A percentile compares a stretch with the other conserved stretches of the same genome.
These are phyloP conservation scores for Pichia norvegensis DNA, from an alignment of 1,139 yeast genomes.

Conservation along the genomic window DNA sequence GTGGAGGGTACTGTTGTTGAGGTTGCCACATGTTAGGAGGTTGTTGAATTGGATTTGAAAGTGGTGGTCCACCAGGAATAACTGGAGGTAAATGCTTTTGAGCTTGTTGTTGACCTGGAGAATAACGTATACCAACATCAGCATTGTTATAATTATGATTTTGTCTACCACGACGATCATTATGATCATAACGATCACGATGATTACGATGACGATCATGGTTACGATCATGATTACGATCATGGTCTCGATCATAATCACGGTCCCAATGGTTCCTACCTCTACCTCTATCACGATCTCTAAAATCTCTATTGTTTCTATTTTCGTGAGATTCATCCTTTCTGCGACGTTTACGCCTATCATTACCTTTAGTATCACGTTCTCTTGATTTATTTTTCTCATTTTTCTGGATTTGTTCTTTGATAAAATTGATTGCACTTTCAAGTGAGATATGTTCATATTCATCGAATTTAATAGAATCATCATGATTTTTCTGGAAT, in stretches of 20 bases:
- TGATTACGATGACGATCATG: neutral
- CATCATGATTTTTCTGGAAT: slow-evolving; percentile 59
- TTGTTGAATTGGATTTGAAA: neutral
- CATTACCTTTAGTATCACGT: slow-evolving; percentile 16
- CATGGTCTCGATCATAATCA: slow-evolving; percentile 10
- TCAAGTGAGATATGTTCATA: slow-evolving; percentile 60
- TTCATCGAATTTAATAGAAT: slow-evolving; percentile 67
- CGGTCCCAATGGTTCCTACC: slow-evolving; percentile 2
- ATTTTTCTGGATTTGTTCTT: slow-evolving; percentile 3
- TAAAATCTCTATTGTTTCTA: neutral
- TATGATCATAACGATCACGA: neutral
- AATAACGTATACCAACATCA: slow-evolving; percentile 3
- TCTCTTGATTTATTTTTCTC: neutral
- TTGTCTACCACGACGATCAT: neutral
- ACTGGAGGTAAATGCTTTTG: slow-evolving; percentile 17
- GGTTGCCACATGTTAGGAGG: neutral
- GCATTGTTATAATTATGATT: slow-evolving; percentile 4
- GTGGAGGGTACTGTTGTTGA: neutral
- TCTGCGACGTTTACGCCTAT: slow-evolving; percentile 4
- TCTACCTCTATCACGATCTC: slow-evolving; percentile 2
- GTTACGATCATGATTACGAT: slow-evolving; percentile 22
- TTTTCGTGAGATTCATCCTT: slow-evolving; percentile 4
- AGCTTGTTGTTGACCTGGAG: slow-evolving; percentile 19
- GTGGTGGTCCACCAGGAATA: neutral
- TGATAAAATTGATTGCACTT: slow-evolving; percentile 40